phyloP scores from a whole-genome alignment of 75 land plant genomes.

The Cunninghamia lanceolata region DNA sequence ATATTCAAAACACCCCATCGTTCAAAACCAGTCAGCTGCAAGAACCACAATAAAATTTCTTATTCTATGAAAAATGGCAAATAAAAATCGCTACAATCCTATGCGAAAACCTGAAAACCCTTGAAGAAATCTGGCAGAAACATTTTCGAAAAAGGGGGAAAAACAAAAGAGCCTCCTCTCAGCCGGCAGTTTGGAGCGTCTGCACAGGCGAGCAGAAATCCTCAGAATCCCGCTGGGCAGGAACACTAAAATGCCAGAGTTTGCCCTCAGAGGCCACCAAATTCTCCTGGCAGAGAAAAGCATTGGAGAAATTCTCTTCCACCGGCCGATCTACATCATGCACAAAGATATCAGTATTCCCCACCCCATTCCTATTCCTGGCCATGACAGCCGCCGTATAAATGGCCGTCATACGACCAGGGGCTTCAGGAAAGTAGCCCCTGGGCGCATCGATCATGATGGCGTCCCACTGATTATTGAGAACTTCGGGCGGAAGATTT shows the following conservation, averaged over 20 bases:
- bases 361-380: slow-evolving; percentile 39
- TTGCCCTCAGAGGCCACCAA: slow-evolving; percentile 44
- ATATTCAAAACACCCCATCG: too few relatives aligned
- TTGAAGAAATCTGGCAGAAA: too few relatives aligned
- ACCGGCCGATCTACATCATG: slow-evolving; percentile 69
- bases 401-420: slow-evolving; percentile 79
- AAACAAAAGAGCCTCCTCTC: too few relatives aligned
- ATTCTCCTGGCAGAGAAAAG: slow-evolving; percentile 59
- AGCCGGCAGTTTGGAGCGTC: background rate
- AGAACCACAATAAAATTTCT: too few relatives aligned
- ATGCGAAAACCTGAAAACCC: too few relatives aligned
- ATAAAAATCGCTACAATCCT: too few relatives aligned
- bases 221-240: slow-evolving; percentile 11
- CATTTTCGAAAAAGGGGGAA: too few relatives aligned
- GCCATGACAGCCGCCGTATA: slow-evolving; percentile 74
- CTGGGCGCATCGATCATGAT: slow-evolving; percentile 86
- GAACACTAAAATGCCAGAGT: slow-evolving; percentile 54
- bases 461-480: slow-evolving; percentile 63
- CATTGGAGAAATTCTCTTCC: slow-evolving; percentile 52
- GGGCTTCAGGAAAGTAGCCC: slow-evolving; percentile 55
- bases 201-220: background rate
- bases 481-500: slow-evolving; percentile 43
- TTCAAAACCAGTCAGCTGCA: too few relatives aligned
- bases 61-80: too few relatives aligned
- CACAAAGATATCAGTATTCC: slow-evolving; percentile 59